Evolutionary conservation across 1,139 yeast genomes (phyloP).

Genomic region (Yamadazyma membranifaciens): DNA sequence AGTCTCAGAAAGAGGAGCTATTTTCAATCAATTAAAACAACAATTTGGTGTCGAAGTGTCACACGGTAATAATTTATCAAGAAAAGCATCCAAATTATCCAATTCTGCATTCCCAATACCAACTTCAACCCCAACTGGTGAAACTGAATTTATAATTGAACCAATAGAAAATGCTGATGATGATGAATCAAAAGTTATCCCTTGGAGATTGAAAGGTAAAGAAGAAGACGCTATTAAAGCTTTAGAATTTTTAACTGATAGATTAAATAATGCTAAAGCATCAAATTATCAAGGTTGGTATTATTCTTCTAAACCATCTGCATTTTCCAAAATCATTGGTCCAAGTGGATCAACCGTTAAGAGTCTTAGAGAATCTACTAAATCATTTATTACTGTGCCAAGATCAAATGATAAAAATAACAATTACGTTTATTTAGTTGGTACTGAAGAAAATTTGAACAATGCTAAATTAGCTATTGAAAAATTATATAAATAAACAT

Average conservation of each 20-base stretch:
- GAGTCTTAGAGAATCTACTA: slow-evolving; percentile 57
- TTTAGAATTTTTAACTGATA: slow-evolving; percentile 31
- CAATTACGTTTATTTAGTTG: slow-evolving; percentile 30
- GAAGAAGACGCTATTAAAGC: slow-evolving; percentile 40
- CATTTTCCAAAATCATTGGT: slow-evolving; percentile 66
- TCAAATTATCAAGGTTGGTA: slow-evolving; percentile 40
- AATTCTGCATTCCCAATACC: slow-evolving; percentile 44
- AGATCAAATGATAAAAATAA: slow-evolving; percentile 48
- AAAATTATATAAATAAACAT: slow-evolving; percentile 6
- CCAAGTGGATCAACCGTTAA: slow-evolving; percentile 71
- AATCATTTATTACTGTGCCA: slow-evolving; percentile 65
- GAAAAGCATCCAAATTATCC: slow-evolving; percentile 52
- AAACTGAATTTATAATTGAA: slow-evolving; percentile 45
- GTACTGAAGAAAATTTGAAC: slow-evolving; percentile 30
- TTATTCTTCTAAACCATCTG: slow-evolving; percentile 31
- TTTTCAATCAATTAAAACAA: slow-evolving; percentile 54
- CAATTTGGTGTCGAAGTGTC: slow-evolving; percentile 61
- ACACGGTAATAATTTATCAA: slow-evolving; percentile 50
- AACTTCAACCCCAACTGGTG: slow-evolving; percentile 50
- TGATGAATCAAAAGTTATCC: slow-evolving; percentile 37
- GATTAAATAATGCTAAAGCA: slow-evolving; percentile 33
- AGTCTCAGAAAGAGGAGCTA: slow-evolving; percentile 68
- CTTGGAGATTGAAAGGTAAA: slow-evolving; percentile 64
- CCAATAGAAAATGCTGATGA: slow-evolving; percentile 19
- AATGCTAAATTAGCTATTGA: slow-evolving; percentile 28